A percentile compares a stretch with the other conserved stretches of the same genome.
Conservation (phyloP, 2,329 filamentous ascomycete genomes). For the Rhynchosporium agropyri region DNA sequence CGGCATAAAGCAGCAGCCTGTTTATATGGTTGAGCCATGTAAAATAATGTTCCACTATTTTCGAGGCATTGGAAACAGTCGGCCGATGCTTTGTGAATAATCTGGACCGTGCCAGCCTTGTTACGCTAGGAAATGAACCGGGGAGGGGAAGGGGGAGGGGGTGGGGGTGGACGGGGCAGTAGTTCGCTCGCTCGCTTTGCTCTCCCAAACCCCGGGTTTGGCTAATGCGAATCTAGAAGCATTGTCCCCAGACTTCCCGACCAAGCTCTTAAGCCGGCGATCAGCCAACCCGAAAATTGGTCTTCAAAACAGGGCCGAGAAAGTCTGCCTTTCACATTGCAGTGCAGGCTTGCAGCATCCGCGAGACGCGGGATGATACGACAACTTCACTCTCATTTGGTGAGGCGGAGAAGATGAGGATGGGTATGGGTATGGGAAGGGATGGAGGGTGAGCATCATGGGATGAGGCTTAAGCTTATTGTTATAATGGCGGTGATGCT, state of each 20-base stretch:
- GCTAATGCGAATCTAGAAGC: too few species aligned
- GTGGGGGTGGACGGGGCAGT: neutral
- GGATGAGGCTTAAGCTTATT: too few species aligned
- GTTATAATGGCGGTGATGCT: too few species aligned
- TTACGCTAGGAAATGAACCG: too few species aligned
- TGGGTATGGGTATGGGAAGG: neutral
- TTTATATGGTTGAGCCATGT: too few species aligned
- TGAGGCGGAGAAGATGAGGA: neutral
- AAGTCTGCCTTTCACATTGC: neutral
- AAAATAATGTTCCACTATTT: too few species aligned
- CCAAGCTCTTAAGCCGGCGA: constrained; percentile 1
- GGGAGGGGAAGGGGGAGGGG: too few species aligned
- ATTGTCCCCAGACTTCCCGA: neutral
- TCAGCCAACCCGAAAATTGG: neutral
- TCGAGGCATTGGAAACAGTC: too few species aligned
- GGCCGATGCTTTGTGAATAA: too few species aligned
- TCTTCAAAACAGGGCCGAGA: constrained; percentile 8
- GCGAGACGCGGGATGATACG: neutral
- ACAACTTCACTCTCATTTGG: neutral
- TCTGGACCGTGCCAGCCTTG: too few species aligned
- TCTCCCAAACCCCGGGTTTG: neutral
- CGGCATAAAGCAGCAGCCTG: too few species aligned
- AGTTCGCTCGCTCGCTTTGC: neutral
- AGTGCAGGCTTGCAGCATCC: neutral
- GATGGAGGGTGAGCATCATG: neutral